phyloP scores from a whole-genome alignment of 1,139 yeast species.

The Candida labiduridarum region DNA sequence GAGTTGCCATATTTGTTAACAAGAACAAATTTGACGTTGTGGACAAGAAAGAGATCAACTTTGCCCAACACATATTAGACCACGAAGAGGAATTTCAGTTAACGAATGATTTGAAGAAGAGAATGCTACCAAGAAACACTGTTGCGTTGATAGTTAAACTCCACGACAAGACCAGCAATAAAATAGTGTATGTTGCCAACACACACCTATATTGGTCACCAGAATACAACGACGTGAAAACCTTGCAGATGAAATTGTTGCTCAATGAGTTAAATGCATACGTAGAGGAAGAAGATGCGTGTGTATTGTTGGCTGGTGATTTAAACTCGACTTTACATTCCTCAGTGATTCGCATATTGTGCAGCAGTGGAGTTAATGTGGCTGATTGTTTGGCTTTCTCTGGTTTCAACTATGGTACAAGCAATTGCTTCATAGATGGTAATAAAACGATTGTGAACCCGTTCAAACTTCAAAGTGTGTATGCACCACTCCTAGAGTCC shows the following conservation, averaged over 20 bases:
- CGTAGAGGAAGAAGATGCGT: conserved; percentile 17
- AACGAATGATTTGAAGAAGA: conserved; percentile 35
- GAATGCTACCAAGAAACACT: conserved; percentile 54
- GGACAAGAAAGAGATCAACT: conserved; percentile 42
- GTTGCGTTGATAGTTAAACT: conserved; percentile 54
- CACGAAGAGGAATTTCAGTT: conserved; percentile 33
- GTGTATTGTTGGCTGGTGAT: conserved; percentile 49
- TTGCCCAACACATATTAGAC: conserved; percentile 36
- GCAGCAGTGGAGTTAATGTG: conserved; percentile 35
- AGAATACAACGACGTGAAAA: conserved; percentile 54
- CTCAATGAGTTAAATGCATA: conserved; percentile 30
- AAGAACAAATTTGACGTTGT: conserved; percentile 45
- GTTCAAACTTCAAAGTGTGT: conserved; percentile 23
- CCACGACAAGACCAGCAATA: conserved; percentile 40
- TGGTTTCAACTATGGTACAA: conserved; percentile 34
- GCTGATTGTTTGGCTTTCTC: conserved; percentile 25
- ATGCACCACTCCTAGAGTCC: conserved; percentile 19
- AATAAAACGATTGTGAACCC: conserved; percentile 23
- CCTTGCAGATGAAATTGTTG: conserved; percentile 54
- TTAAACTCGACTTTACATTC: conserved; percentile 55
- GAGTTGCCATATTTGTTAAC: conserved; percentile 57
- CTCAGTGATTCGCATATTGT: conserved; percentile 47
- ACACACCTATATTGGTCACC: conserved; percentile 65
- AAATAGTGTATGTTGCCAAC: conserved; percentile 48
- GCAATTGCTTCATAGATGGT: conserved; percentile 23